Conservation (phyloP, 164 flowering plant species). For the Aristolochia contorta region DNA sequence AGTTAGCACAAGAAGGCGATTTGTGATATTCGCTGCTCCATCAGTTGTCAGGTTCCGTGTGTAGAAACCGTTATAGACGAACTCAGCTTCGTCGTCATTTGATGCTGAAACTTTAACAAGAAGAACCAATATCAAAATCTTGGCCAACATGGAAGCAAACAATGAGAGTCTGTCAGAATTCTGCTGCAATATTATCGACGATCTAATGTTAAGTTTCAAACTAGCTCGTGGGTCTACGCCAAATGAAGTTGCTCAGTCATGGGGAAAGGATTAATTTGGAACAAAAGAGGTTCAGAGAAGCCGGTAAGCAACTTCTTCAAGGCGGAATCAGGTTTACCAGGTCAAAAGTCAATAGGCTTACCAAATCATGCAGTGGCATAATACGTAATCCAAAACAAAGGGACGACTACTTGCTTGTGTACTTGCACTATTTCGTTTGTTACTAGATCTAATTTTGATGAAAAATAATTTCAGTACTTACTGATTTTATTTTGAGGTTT, state of each 20-base stretch:
- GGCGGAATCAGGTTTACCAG: too few species aligned
- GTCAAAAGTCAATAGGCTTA: too few species aligned
- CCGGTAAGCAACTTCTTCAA: too few species aligned
- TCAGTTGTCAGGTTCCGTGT: constrained; percentile 6
- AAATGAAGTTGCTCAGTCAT: not conserved
- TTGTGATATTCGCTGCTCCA: constrained; percentile 2
- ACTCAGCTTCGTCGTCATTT: not conserved
- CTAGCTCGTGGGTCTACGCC: too few species aligned
- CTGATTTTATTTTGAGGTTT: too few species aligned
- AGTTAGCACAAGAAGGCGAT: constrained; percentile 11
- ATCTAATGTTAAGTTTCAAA: too few species aligned
- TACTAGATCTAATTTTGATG: too few species aligned
- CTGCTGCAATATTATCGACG: not conserved
- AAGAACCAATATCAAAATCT: not conserved
- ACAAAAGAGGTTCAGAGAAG: too few species aligned
- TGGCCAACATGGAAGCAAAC: not conserved
- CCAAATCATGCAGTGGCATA: too few species aligned
- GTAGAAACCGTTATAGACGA: constrained; percentile 14
- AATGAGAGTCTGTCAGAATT: not conserved
- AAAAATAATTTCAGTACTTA: too few species aligned
- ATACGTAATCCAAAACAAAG: not conserved
- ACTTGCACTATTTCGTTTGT: too few species aligned
- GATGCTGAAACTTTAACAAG: not conserved
- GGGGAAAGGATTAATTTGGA: not conserved
- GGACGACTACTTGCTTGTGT: too few species aligned